Evolutionary conservation across 371 early-diverging fungal genomes (phyloP), one percentile per base, ranked within the genome.

Genomic region (Mucor indicus): DNA sequence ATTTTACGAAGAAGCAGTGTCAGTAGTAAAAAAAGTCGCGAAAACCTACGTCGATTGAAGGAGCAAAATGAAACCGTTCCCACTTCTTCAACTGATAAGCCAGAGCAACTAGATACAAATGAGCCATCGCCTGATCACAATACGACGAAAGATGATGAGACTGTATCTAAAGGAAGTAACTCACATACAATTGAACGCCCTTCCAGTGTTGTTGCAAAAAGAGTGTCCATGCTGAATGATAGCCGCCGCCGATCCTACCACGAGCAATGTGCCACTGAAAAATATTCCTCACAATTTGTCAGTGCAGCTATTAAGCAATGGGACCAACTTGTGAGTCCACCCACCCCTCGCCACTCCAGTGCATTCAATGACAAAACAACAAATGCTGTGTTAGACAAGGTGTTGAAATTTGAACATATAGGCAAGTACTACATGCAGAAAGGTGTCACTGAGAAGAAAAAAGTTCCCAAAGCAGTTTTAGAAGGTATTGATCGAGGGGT

Each of bases 371-470:
- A 27, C 53, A 4, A 25, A 59, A 29, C 54, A 53, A 17, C 1
- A 19, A 2, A 60, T 45, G 57, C 55, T 3, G 70, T 74, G 5
- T 40, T 74, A 23, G 71, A 74, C 29, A 74, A 74, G 33, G 71
- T 74, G n/a, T 56, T 64, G 21, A 58, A 67, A 25, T 74, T 70
- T 36, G 74, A 74, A 40, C 63, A 63, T 30, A 53, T 61, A 42
- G 43, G 61, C 27, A 63, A 63, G 4, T 67, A 67, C 15, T 60
- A 63, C 25, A 55, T 65, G 39, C 65, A 20, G 13, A n/a, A 16
- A 2, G 17, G 20, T 3, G 38, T 12, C 19, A n/a, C n/a, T n/a
- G n/a, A n/a, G n/a, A n/a, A n/a, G n/a, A n/a, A n/a, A n/a, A n/a
- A n/a, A n/a, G n/a, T 24, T 19, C 21, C 16, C n/a, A 7, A 44